Evolutionary conservation across 305 asterid species (phyloP), one percentile per base, ranked within the genome.

Genomic region (Fraxinus platypoda): DNA sequence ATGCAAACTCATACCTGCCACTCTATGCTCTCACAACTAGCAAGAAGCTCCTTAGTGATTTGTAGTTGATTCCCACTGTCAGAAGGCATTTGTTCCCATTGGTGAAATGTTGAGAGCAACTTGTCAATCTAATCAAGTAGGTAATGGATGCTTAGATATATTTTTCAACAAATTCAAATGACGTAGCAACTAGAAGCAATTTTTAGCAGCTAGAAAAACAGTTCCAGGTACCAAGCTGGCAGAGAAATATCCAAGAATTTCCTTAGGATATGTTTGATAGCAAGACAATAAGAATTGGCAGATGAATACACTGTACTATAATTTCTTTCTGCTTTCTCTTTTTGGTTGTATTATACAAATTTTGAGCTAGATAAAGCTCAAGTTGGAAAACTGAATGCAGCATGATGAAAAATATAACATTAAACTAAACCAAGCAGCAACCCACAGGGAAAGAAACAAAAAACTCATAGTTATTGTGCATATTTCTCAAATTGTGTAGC

Each of bases 1-100:
- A 80, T 59, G 81, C 49, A 78, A 81, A 81, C 33, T 33, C 87
- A 75, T 90, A 96, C 99, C 98, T 96, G 99, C 99, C 99, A 94
- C 78, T 94, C 97, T 83, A 92, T 91, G 92, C 99, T 96, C 81
- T 91, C 99, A 77, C 92, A 93, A 83, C 92, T 88, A 76, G 97
- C 83, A 86, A 91, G 89, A 85, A 96, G 94, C 85, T 96, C 97
- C 88, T 86, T 94, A 11, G 91, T 85, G 82, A 94, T 90, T 73
- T 81, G 92, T 37, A 83, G 84, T 86, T 90, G 91, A 86, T 93
- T 94, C 62, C 90, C 90, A 85, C 90, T 85, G 66, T 88, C 94
- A 28, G 86, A 75, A 88, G 91, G 90, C 87, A 89, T 85, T 64
- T 85, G 92, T 86, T 93, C 98, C 98, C 97, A 96, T 92, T 89